Evolutionary conservation across 2,329 filamentous ascomycete species (phyloP).

Genomic region (Pseudogymnoascus destructans): DNA sequence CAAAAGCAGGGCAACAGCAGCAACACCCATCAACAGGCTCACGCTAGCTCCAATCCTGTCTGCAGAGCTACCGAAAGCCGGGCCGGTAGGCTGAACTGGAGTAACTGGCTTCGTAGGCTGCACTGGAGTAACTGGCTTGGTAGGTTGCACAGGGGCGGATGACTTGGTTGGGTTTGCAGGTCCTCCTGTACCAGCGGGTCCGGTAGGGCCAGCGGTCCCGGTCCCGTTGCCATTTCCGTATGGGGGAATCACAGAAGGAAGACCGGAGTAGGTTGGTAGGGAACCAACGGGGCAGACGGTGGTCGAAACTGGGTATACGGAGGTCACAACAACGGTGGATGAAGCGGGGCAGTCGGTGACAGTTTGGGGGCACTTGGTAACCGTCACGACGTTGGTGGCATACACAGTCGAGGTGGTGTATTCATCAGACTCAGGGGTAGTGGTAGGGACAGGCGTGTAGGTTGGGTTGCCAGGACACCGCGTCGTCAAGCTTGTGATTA

Average conservation of each 20-base stretch:
- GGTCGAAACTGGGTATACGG: neutral
- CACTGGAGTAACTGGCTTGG: neutral
- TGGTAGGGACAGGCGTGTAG: slow-evolving; percentile 1
- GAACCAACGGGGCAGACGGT: slow-evolving; percentile 1
- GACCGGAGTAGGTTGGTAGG: neutral
- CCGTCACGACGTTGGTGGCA: slow-evolving; percentile 10
- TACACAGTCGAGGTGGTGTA: slow-evolving; percentile 12
- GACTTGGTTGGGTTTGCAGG: neutral
- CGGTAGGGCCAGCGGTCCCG: neutral
- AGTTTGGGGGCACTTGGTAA: neutral
- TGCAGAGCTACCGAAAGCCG: neutral
- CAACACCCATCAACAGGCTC: neutral
- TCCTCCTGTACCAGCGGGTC: neutral
- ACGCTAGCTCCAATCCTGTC: neutral
- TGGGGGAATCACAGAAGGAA: slow-evolving; percentile 1
- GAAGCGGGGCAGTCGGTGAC: slow-evolving; percentile 9
- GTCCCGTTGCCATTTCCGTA: neutral
- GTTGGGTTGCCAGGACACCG: slow-evolving; percentile 28
- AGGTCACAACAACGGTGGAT: slow-evolving; percentile 2
- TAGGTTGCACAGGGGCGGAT: neutral
- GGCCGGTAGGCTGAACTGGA: neutral
- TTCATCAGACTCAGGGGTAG: neutral
- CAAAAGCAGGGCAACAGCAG: neutral
- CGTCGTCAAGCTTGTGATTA: slow-evolving; percentile 33
- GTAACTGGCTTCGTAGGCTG: neutral